Conservation (phyloP, 805 yeast genomes). For the Ogataea dorogensis region DNA sequence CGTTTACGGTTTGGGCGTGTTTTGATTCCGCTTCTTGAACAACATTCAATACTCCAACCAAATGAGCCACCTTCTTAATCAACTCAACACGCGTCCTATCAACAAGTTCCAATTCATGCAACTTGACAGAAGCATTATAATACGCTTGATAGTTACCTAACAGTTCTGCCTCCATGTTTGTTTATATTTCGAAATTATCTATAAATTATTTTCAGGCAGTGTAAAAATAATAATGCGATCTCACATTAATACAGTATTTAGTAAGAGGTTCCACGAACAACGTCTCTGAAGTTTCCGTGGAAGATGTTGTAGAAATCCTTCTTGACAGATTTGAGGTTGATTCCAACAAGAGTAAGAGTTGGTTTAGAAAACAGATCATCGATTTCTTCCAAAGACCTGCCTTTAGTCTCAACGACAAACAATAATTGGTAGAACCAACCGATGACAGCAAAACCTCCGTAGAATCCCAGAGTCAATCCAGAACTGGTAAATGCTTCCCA, state of each 20-base stretch:
- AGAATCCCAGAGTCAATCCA: slow-evolving; percentile 64
- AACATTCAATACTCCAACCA: slow-evolving; percentile 12
- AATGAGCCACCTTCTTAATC: slow-evolving; percentile 12
- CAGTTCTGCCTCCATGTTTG: slow-evolving; percentile 4
- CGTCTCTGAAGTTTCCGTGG: slow-evolving; percentile 20
- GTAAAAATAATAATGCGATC: no score
- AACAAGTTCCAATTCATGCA: slow-evolving; percentile 3
- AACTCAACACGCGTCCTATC: slow-evolving; percentile 11
- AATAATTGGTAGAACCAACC: slow-evolving; percentile 53
- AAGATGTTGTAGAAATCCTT: slow-evolving; percentile 21
- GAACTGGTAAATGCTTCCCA: slow-evolving; percentile 55
- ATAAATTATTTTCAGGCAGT: neutral
- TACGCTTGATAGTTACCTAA: slow-evolving; percentile 6
- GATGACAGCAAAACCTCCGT: slow-evolving; percentile 62
- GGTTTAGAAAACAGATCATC: slow-evolving; percentile 58
- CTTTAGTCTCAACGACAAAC: slow-evolving; percentile 72
- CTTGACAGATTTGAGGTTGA: slow-evolving; percentile 31
- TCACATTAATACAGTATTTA: slow-evolving; percentile 1
- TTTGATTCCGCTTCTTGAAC: slow-evolving; percentile 13
- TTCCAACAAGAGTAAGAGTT: slow-evolving; percentile 38
- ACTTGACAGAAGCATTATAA: slow-evolving; percentile 4
- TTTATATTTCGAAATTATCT: neutral
- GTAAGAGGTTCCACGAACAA: slow-evolving; percentile 11
- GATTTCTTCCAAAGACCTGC: slow-evolving; percentile 68
- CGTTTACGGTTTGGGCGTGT: slow-evolving; percentile 5